Base-by-base conservation (phyloP, 768 basidiomycete species). In the Kwoniella sp. region DNA sequence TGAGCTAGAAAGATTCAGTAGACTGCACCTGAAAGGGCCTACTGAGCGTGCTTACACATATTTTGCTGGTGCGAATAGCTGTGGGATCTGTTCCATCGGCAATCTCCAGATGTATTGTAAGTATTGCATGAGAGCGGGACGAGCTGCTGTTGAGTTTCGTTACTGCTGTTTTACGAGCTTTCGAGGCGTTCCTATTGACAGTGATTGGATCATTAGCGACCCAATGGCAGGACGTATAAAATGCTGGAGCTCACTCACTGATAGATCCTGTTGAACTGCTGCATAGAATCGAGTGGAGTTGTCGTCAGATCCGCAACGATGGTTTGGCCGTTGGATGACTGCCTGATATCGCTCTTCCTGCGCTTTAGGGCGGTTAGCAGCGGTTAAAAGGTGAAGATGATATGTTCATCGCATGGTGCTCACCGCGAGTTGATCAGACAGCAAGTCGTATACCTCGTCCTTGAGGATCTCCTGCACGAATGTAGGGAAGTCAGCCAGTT, bases 381-480 rank as follows among this genome's bases (percentile, higher is more conserved):
- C 10, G 8, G 14, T 26, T 1, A 49, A n/a, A 37, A 7, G 15
- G 15, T 37, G 6, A n/a, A 7, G 6, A 14, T 7, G 7, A 17
- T 17, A 32, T 37, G 36, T n/a, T 14, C 15, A 14, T 37, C 20
- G 6, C 36, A 37, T 33, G 32, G n/a, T 20, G 15, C 15, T n/a
- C 36, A 7, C 20, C 15, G 19, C n/a, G 15, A 36, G 17, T 3
- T 7, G 20, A 34, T n/a, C n/a, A n/a, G n/a, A n/a, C n/a, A 92
- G 79, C 22, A 93, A 79, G 68, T 91, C 89, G 63, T 87, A 91
- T 3, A 87, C 85, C 57, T 92, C 89, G 65, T 92, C 89, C 66
- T 87, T 88, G 75, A 90, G 88, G 46, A 92, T 88, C 70, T 92
- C 89, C 59, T 58, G 28, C 12, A 20, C n/a, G 32, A 26, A 37